Conservation (phyloP, 768 basidiomycete species). For the Suillus tomentosus region DNA sequence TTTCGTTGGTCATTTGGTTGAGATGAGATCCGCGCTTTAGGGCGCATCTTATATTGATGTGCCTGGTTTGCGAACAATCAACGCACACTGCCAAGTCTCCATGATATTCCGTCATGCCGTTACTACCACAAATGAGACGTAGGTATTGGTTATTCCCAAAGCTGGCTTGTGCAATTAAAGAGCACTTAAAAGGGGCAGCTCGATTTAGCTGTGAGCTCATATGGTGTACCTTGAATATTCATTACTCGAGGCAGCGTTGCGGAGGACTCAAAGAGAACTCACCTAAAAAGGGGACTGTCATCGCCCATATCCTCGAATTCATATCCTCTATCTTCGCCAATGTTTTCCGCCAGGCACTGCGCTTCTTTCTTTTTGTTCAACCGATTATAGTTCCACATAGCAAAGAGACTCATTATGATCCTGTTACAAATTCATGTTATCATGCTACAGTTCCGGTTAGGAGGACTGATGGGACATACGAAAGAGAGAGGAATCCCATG, state of each 20-base stretch:
- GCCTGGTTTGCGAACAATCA: not conserved
- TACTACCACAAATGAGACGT: not conserved
- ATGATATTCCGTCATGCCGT: not conserved
- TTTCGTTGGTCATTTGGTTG: not conserved
- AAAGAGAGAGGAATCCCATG: slow-evolving; percentile 37
- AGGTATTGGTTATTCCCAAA: not conserved
- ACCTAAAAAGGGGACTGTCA: slow-evolving; percentile 58
- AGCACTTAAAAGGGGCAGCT: no score
- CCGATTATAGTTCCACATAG: slow-evolving; percentile 51
- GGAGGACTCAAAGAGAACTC: not conserved
- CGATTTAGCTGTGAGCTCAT: not conserved
- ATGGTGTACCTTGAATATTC: not conserved
- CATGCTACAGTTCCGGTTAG: not conserved
- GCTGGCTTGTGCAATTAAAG: not conserved
- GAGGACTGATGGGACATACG: slow-evolving; percentile 22
- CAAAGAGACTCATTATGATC: slow-evolving; percentile 41
- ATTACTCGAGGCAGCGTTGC: not conserved
- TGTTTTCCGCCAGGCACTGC: slow-evolving; percentile 44
- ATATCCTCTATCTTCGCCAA: slow-evolving; percentile 39
- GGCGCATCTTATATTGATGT: not conserved
- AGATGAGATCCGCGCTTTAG: not conserved
- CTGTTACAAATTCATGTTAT: slow-evolving; percentile 38
- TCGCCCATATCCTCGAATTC: slow-evolving; percentile 54
- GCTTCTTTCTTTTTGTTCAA: slow-evolving; percentile 53
- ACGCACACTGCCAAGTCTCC: not conserved